A percentile compares a stretch with the other conserved stretches of the same genome.
These are phyloP conservation scores for Athelia sp. DNA, from an alignment of 1,284 basidiomycete genomes.

Conservation along the genomic window DNA sequence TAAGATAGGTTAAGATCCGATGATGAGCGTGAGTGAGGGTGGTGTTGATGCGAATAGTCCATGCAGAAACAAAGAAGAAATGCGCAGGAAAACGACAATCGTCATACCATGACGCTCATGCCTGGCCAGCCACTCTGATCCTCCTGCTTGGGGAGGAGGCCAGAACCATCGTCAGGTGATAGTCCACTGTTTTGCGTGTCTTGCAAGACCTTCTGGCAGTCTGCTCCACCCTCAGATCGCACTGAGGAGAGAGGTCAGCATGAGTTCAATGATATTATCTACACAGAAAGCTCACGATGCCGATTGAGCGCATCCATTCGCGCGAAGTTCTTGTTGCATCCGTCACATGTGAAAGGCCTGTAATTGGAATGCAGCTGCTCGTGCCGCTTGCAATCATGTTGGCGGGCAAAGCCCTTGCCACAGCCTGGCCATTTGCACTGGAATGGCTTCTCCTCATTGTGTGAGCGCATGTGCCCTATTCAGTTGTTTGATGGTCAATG, in stretches of 20 bases:
- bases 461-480: constrained; percentile 74
- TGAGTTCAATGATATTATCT: background rate
- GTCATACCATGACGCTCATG: constrained; percentile 1
- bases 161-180: background rate
- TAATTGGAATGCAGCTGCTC: constrained; percentile 77
- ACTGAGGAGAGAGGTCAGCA: constrained; percentile 14
- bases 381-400: constrained; percentile 82
- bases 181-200: background rate
- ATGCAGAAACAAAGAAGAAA: background rate
- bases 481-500: constrained; percentile 12
- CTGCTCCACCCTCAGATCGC: constrained; percentile 31
- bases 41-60: background rate
- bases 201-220: constrained; percentile 17
- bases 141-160: background rate
- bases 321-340: constrained; percentile 74
- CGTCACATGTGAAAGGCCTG: constrained; percentile 71
- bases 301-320: constrained; percentile 77
- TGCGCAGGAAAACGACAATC: background rate
- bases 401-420: constrained; percentile 78
- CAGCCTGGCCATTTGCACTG: constrained; percentile 84
- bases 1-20: background rate
- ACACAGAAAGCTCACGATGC: constrained; percentile 53
- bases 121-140: background rate
- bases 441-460: constrained; percentile 80
- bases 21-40: background rate